Percentiles rank a stretch among this genome's conserved stretches.
These are phyloP conservation scores for Leccinellum luteum DNA, from an alignment of 768 basidiomycete species.

Conservation along the genomic window DNA sequence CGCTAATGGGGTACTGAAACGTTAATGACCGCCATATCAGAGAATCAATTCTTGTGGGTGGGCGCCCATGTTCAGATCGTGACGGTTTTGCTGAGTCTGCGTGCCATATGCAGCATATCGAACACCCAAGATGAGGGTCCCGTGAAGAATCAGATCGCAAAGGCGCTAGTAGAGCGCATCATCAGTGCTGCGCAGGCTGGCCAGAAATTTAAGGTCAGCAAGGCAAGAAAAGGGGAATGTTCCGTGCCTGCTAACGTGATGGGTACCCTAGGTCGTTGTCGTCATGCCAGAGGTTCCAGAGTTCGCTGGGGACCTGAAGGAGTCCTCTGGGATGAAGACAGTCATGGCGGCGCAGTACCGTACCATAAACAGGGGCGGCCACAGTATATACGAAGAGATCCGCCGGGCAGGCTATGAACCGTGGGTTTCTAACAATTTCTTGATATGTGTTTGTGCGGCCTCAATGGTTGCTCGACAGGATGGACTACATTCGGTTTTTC, in stretches of 20 bases:
- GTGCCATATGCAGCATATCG: constrained; percentile 59
- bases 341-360: constrained; percentile 90
- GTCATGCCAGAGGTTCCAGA: constrained; percentile 90
- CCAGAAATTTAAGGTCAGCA: constrained; percentile 70
- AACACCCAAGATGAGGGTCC: constrained; percentile 59
- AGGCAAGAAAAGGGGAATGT: neutral
- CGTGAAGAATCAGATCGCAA: constrained; percentile 81
- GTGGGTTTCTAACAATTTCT: constrained; percentile 38
- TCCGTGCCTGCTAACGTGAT: neutral
- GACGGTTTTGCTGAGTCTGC: constrained; percentile 2
- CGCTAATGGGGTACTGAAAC: neutral
- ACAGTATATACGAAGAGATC: constrained; percentile 82
- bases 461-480: constrained; percentile 36
- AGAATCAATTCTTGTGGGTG: constrained; percentile 88
- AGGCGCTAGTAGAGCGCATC: constrained; percentile 81
- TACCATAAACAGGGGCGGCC: constrained; percentile 86
- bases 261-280: constrained; percentile 63
- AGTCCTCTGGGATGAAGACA: constrained; percentile 58
- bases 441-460: neutral
- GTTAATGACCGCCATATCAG: constrained; percentile 20
- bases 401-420: constrained; percentile 76
- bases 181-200: constrained; percentile 70
- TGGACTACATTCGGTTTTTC: constrained; percentile 87
- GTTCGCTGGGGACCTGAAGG: constrained; percentile 82
- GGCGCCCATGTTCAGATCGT: neutral